Evolutionary conservation across 768 basidiomycete genomes (phyloP), one percentile per base, ranked within the genome.

Genomic region (Pulveroboletus sp.): DNA sequence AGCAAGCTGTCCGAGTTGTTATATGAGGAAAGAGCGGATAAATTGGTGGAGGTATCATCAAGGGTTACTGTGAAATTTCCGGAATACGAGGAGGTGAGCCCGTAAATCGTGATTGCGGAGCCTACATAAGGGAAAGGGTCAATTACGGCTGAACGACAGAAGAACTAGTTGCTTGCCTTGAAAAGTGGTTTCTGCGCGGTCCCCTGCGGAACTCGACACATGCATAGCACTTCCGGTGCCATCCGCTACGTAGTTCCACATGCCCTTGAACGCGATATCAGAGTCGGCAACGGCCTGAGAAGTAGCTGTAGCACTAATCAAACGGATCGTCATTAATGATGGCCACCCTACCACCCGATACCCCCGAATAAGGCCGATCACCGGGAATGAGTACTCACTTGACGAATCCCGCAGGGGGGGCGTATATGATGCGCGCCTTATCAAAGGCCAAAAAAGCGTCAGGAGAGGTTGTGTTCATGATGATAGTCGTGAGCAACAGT

Each of bases 41-140:
- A 68, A 3, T 56, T 67, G 30, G 76, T 73, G 32, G 74, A 76
- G 18, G 68, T 64, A 49, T 79, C 73, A 55, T 82, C 80, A 8
- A 82, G 76, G 26, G 63, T 72, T 47, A 86, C 79, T 32, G 79
- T 73, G 59, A 80, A 90, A 37, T 70, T 71, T 46, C 85, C 85
- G 3, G 79, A 75, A 26, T 66, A 62, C 4, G 78, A 78, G 31
- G 80, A 83, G 15, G 79, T 82, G 36, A 74, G 72, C 8, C 89
- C 89, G 40, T 67, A 73, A 21, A 91, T 62, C 1, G 76, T 67
- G 43, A 90, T 71, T 11, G 86, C 75, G 9, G 79, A 76, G 28
- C 87, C 88, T 88, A 49, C 18, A 17, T 32, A 17, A 54, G 48
- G 45, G 27, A 32, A 32, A 24, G 32, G 35, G 35, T 57, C 32